A percentile compares a stretch with the other conserved stretches of the same genome.
Evolutionary conservation across 2,329 filamentous ascomycete species (phyloP).

Genomic region (Microascus cirrosus): DNA sequence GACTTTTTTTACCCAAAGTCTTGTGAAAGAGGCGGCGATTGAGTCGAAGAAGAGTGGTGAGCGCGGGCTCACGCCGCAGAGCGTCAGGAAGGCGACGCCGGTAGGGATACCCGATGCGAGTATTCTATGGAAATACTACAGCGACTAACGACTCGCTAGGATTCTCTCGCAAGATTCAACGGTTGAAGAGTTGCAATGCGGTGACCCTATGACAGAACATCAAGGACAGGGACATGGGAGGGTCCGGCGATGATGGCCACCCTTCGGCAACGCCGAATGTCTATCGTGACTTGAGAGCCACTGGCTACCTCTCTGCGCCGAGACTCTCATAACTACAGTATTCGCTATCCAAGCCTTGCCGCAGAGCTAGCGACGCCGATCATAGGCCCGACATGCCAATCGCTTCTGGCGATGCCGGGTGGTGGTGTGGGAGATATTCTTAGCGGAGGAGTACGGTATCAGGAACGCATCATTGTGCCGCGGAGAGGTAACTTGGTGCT

Average conservation of each 20-base stretch:
- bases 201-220: neutral
- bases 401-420: neutral
- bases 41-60: slow-evolving; percentile 65
- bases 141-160: slow-evolving; percentile 26
- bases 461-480: neutral
- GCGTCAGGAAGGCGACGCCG: slow-evolving; percentile 66
- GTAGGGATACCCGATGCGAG: slow-evolving; percentile 30
- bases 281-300: neutral
- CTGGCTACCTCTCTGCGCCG: neutral
- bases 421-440: neutral
- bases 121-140: neutral
- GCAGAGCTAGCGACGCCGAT: neutral
- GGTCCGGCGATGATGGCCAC: neutral
- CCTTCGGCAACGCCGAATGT: neutral
- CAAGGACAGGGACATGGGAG: neutral
- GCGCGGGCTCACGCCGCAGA: slow-evolving; percentile 60
- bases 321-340: neutral
- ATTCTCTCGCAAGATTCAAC: slow-evolving; percentile 57
- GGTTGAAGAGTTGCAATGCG: slow-evolving; percentile 34
- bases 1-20: slow-evolving; percentile 31
- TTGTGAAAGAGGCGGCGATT: slow-evolving; percentile 72
- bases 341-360: neutral
- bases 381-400: neutral
- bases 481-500: neutral
- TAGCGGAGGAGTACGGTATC: neutral